Evolutionary conservation across 108 stramenopile species (phyloP).

Genomic region (Cyclotella cryptica): DNA sequence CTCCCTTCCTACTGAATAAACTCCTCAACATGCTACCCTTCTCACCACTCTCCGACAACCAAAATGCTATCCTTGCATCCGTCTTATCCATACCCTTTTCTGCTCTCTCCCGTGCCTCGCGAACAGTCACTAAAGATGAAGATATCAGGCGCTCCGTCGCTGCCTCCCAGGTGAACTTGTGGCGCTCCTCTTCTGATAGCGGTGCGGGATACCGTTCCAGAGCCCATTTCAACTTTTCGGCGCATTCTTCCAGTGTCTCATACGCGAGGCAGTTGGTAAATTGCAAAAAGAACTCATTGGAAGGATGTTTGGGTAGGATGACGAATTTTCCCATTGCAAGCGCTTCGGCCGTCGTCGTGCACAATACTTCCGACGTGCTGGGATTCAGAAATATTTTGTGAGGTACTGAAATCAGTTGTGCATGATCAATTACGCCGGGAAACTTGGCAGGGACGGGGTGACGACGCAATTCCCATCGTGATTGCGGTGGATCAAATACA

Average conservation of each 20-base stretch:
- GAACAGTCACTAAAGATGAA: constrained; percentile 60
- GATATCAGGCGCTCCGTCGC: constrained; percentile 89
- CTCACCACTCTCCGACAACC: constrained; percentile 62
- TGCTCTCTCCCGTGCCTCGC: constrained; percentile 60
- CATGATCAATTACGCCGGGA: constrained; percentile 90
- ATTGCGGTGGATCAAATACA: constrained; percentile 75
- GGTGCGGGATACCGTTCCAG: constrained; percentile 78
- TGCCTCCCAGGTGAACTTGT: constrained; percentile 91
- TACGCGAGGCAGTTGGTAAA: constrained; percentile 86
- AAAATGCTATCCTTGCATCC: constrained; percentile 62
- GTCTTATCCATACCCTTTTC: constrained; percentile 59
- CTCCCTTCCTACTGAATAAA: constrained; percentile 36
- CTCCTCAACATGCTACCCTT: constrained; percentile 56
- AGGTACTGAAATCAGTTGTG: constrained; percentile 65
- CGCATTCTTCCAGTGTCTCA: constrained; percentile 75
- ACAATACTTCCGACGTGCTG: constrained; percentile 91
- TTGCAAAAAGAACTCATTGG: constrained; percentile 77
- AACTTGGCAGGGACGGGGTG: constrained; percentile 80
- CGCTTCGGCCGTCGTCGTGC: constrained; percentile 96
- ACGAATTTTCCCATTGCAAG: constrained; percentile 96
- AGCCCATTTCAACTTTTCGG: constrained; percentile 70
- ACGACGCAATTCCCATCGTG: constrained; percentile 73
- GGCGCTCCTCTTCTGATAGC: constrained; percentile 67
- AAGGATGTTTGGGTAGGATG: constrained; percentile 77
- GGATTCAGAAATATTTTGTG: constrained; percentile 95